Conservation (phyloP, 108 stramenopile genomes). For the Cyclotella atomus region DNA sequence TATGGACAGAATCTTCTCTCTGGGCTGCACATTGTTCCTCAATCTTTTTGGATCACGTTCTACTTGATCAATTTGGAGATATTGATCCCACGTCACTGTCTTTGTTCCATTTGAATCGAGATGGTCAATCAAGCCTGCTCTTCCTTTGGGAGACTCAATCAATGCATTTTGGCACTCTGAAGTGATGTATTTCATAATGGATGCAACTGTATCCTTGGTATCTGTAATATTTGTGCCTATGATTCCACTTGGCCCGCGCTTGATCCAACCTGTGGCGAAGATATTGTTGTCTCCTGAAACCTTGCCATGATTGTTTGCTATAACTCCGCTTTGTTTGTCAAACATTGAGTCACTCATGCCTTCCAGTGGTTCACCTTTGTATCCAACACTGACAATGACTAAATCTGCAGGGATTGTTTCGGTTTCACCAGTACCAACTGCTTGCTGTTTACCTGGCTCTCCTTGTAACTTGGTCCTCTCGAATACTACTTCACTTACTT, state of each 20-base stretch:
- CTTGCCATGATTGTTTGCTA: constrained; percentile 72
- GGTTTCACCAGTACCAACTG: constrained; percentile 74
- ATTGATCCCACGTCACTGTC: constrained; percentile 69
- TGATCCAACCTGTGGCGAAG: constrained; percentile 96
- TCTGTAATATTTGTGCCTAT: constrained; percentile 94
- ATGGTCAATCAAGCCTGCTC: constrained; percentile 36
- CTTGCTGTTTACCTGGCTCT: constrained; percentile 68
- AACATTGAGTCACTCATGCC: constrained; percentile 73
- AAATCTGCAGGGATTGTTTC: constrained; percentile 61
- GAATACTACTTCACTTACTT: constrained; percentile 66
- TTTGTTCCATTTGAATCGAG: constrained; percentile 41
- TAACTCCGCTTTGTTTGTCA: constrained; percentile 63
- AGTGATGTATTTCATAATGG: constrained; percentile 71
- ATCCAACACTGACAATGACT: constrained; percentile 92
- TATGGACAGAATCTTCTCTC: constrained; percentile 63
- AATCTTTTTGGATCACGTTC: constrained; percentile 50
- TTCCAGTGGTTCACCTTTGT: constrained; percentile 82
- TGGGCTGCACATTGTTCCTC: constrained; percentile 54
- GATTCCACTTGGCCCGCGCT: constrained; percentile 96
- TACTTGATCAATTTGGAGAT: constrained; percentile 52
- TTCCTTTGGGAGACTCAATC: neutral
- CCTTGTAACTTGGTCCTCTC: constrained; percentile 85
- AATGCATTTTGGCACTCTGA: neutral
- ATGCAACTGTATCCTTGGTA: constrained; percentile 92
- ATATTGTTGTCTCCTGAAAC: constrained; percentile 73